Evolutionary conservation across 208 protist genomes (phyloP).

Genomic region (Acanthamoeba culbertsoni): DNA sequence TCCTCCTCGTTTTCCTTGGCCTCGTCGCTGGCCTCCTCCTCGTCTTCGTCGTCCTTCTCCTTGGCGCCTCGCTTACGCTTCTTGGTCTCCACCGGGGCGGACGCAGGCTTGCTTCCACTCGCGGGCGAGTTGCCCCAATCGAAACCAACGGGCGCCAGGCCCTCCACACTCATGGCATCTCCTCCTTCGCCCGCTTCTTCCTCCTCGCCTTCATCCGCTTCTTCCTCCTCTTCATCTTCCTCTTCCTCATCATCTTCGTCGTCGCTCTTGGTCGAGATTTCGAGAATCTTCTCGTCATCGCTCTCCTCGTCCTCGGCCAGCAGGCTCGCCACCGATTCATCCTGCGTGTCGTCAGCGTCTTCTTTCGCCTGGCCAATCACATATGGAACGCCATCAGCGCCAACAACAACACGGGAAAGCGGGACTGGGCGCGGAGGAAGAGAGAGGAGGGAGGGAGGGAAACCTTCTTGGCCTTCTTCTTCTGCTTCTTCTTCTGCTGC

Average conservation of each 20-base stretch:
- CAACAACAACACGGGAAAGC: not conserved
- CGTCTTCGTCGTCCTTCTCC: slow-evolving; percentile 63
- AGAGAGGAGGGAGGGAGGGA: not conserved
- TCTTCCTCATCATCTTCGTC: slow-evolving; percentile 62
- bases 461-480: slow-evolving; percentile 36
- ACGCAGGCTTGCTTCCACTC: not conserved
- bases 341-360: not conserved
- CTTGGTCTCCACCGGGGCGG: not conserved
- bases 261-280: not conserved
- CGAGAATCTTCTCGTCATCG: not conserved
- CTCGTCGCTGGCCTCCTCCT: slow-evolving; percentile 65
- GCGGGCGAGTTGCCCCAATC: slow-evolving; percentile 65
- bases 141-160: slow-evolving; percentile 19
- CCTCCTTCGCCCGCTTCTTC: slow-evolving; percentile 60
- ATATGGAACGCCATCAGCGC: not conserved
- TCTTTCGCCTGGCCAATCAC: not conserved
- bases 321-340: not conserved
- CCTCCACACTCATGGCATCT: slow-evolving; percentile 24
- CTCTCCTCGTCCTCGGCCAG: slow-evolving; percentile 47
- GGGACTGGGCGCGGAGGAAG: not conserved
- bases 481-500: not conserved
- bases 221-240: slow-evolving; percentile 66
- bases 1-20: slow-evolving; percentile 71
- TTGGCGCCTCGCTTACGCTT: slow-evolving; percentile 55
- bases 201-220: slow-evolving; percentile 61